phyloP scores from a whole-genome alignment of 164 flowering plant species.

The Chloranthus sessilifolius region DNA sequence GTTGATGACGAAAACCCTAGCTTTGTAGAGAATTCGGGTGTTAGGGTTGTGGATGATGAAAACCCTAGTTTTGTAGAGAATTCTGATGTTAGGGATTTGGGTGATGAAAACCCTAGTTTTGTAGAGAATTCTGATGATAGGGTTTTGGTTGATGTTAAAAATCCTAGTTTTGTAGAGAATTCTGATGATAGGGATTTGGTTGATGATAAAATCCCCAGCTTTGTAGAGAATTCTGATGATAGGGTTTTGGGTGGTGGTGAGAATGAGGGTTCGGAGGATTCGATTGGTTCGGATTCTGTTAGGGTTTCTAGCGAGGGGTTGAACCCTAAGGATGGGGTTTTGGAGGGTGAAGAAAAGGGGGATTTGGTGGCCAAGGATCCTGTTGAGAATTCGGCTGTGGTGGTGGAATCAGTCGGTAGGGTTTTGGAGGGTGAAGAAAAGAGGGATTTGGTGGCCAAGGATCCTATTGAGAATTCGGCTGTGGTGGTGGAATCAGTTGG shows the following conservation, averaged over 20 bases:
- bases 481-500: neutral
- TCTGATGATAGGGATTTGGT: neutral
- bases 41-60: too few species aligned
- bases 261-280: too few species aligned
- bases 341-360: constrained; percentile 10
- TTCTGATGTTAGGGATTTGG: constrained; percentile 1
- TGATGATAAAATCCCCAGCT: neutral
- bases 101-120: constrained; percentile 10
- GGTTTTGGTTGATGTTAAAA: constrained; percentile 3
- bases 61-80: too few species aligned
- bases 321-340: constrained; percentile 7
- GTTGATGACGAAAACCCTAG: neutral
- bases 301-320: constrained; percentile 1
- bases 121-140: constrained; percentile 1
- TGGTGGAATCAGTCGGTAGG: too few species aligned
- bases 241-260: neutral
- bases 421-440: neutral
- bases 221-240: neutral
- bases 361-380: neutral
- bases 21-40: too few species aligned
- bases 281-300: constrained; percentile 1
- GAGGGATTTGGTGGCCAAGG: neutral
- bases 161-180: neutral
- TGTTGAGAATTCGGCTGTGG: constrained; percentile 3
- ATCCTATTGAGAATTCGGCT: neutral